Evolutionary conservation across 1,284 basidiomycete species (phyloP).

Genomic region (Cystobasidium slooffiae): DNA sequence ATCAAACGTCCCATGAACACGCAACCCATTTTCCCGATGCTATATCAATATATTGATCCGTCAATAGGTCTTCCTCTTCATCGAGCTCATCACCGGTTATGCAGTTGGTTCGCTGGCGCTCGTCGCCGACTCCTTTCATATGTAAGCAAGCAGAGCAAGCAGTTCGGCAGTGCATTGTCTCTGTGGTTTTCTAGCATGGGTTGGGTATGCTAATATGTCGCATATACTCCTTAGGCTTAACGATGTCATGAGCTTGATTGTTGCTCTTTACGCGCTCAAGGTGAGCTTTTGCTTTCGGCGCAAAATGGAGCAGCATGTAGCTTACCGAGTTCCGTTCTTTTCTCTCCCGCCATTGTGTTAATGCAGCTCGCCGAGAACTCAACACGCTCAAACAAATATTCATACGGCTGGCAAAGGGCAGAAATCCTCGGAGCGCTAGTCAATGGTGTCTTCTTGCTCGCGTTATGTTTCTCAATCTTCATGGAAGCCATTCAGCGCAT

Average conservation of each 20-base stretch:
- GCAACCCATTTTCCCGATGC: not conserved
- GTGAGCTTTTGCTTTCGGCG: conserved; percentile 57
- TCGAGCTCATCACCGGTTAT: conserved; percentile 89
- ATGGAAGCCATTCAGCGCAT: conserved; percentile 91
- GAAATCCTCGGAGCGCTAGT: conserved; percentile 93
- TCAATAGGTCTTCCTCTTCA: conserved; percentile 73
- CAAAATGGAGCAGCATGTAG: not conserved
- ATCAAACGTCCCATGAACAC: too few relatives aligned
- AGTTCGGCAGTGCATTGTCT: not conserved
- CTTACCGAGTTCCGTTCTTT: not conserved
- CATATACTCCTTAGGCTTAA: conserved; percentile 39
- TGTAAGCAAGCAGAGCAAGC: conserved; percentile 63
- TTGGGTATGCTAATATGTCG: conserved; percentile 11
- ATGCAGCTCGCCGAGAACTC: conserved; percentile 48
- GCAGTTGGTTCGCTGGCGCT: conserved; percentile 91
- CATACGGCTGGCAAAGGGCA: conserved; percentile 98
- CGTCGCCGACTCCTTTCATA: conserved; percentile 96
- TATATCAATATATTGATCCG: not conserved
- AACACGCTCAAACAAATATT: conserved; percentile 67
- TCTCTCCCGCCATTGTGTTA: conserved; percentile 4
- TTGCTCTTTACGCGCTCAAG: conserved; percentile 96
- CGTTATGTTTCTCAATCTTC: conserved; percentile 93
- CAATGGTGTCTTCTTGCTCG: conserved; percentile 94
- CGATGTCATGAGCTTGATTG: conserved; percentile 64
- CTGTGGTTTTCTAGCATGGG: not conserved